Conservation (phyloP, 139 green algal genomes). For the Chlamydomonas incerta region DNA sequence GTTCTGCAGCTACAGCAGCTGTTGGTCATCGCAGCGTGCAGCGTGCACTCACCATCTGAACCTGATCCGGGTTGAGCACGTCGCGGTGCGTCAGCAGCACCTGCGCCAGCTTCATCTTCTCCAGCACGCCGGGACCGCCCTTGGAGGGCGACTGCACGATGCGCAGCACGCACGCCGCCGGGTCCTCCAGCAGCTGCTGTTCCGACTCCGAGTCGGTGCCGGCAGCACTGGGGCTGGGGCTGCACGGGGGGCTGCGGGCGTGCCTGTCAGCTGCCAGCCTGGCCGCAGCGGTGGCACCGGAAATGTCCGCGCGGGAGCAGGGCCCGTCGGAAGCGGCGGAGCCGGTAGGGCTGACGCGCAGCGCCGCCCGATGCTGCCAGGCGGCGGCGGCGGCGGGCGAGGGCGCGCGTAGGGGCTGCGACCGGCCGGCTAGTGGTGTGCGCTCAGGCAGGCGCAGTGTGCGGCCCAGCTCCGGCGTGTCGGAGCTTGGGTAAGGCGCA, state of each 20-base stretch:
- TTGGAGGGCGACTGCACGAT: conserved; percentile 3
- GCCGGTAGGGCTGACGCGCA: neutral
- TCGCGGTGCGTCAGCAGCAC: conserved; percentile 17
- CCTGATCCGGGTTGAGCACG: neutral
- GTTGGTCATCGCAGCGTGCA: no score
- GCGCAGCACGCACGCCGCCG: neutral
- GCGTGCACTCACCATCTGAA: neutral
- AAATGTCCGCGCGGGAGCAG: neutral
- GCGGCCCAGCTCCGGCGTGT: neutral
- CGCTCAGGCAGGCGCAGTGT: no score
- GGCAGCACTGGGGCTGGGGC: no score
- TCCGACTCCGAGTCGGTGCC: no score
- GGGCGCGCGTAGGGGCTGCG: neutral
- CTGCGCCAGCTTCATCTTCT: conserved; percentile 18
- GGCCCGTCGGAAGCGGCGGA: neutral
- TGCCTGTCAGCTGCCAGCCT: no score
- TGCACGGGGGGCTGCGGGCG: neutral
- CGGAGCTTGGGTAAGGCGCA: no score
- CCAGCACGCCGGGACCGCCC: neutral
- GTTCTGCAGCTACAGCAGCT: no score
- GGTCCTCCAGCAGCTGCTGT: neutral
- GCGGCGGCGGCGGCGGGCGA: neutral
- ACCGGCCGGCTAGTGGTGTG: no score
- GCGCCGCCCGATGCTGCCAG: neutral
- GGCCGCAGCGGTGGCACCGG: neutral